Percentiles rank a stretch among this genome's conserved stretches.
These are phyloP conservation scores for Berberis vulgaris DNA, from an alignment of 164 flowering plant genomes.

Conservation along the genomic window DNA sequence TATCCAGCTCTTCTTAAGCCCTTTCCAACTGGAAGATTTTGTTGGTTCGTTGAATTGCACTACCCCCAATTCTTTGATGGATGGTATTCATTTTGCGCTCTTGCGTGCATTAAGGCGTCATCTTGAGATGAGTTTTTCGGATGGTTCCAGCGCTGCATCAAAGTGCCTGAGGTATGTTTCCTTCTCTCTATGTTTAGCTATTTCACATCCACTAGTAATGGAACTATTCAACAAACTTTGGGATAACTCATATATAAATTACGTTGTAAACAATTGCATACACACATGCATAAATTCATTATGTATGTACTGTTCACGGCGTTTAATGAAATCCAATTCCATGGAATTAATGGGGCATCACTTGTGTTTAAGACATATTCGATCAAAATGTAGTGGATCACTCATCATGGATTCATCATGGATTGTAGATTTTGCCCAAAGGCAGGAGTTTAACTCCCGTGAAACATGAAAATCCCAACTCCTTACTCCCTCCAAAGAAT, in stretches of 20 bases:
- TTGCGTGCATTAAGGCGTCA: conserved; percentile 57
- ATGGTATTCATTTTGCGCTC: conserved; percentile 70
- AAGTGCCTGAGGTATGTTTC: conserved; percentile 73
- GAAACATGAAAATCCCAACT: too few species aligned
- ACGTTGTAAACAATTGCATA: too few species aligned
- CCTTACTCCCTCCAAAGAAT: too few species aligned
- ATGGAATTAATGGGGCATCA: too few species aligned
- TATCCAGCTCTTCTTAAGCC: conserved; percentile 52
- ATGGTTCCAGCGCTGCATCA: conserved; percentile 58
- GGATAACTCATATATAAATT: not conserved
- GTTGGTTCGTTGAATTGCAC: conserved; percentile 71
- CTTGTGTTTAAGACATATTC: too few species aligned
- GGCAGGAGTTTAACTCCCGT: too few species aligned
- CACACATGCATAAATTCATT: too few species aligned
- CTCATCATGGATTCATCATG: too few species aligned
- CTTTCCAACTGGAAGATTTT: conserved; percentile 83
- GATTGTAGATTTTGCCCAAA: too few species aligned
- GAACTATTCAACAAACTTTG: not conserved
- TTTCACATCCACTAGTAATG: not conserved
- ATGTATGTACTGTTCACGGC: too few species aligned
- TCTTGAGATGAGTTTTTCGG: conserved; percentile 49
- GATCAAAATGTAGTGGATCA: too few species aligned
- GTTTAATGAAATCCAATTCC: too few species aligned
- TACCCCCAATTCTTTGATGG: conserved; percentile 59
- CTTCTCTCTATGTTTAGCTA: not conserved